phyloP scores from a whole-genome alignment of 495 filamentous ascomycete genomes.

The Cairneyella variabilis region DNA sequence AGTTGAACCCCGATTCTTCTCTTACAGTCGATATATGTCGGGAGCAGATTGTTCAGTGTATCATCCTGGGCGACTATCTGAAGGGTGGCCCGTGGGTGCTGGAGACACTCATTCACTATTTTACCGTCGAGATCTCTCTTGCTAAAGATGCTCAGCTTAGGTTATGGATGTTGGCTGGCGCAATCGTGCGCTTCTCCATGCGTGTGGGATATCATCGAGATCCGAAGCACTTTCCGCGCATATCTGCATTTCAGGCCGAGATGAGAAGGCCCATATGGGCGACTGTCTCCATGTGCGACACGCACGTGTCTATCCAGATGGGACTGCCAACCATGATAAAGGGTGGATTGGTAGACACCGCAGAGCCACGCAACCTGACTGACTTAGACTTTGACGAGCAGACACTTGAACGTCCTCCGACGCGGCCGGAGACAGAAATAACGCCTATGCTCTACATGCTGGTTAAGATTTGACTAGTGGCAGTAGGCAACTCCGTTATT shows the following conservation, averaged over 20 bases:
- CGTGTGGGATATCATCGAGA: slow-evolving; percentile 92
- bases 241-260: slow-evolving; percentile 84
- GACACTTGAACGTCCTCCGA: slow-evolving; percentile 67
- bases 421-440: slow-evolving; percentile 67
- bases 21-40: slow-evolving; percentile 48
- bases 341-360: slow-evolving; percentile 74
- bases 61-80: slow-evolving; percentile 47
- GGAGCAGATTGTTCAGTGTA: slow-evolving; percentile 28
- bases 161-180: slow-evolving; percentile 33
- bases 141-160: slow-evolving; percentile 25
- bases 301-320: slow-evolving; percentile 82
- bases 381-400: slow-evolving; percentile 86
- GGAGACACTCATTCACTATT: slow-evolving; percentile 32
- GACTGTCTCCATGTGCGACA: slow-evolving; percentile 70
- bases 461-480: slow-evolving; percentile 26
- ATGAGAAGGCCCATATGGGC: slow-evolving; percentile 88
- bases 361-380: slow-evolving; percentile 79
- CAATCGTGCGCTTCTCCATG: slow-evolving; percentile 32
- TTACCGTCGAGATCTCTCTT: slow-evolving; percentile 21
- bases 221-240: slow-evolving; percentile 70
- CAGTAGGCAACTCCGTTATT: neutral
- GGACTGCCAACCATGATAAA: slow-evolving; percentile 83
- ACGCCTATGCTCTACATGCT: slow-evolving; percentile 60
- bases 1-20: too few relatives aligned
- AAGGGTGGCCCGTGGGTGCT: slow-evolving; percentile 29